Conservation (phyloP, 2,329 filamentous ascomycete genomes). For the Rhynchosporium agropyri region DNA sequence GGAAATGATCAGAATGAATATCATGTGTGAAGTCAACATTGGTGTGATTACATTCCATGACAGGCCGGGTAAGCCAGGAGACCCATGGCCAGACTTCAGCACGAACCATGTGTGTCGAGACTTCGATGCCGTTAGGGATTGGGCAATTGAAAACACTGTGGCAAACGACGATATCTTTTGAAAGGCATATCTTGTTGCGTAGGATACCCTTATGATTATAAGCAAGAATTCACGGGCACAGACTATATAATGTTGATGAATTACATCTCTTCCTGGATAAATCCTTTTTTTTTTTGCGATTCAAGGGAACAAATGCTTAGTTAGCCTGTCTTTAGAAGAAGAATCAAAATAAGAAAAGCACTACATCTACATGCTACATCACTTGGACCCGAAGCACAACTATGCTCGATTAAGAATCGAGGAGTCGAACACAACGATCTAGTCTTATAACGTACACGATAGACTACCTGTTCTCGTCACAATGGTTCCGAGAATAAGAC, state of each 20-base stretch:
- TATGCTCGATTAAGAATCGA: no score
- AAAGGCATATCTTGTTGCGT: neutral
- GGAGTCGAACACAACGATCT: no score
- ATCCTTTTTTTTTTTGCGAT: no score
- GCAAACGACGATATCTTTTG: constrained; percentile 27
- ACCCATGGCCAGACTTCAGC: constrained; percentile 48
- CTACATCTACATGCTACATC: no score
- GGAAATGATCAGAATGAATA: constrained; percentile 52
- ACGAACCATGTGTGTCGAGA: constrained; percentile 55
- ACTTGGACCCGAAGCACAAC: no score
- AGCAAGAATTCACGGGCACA: neutral
- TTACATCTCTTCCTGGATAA: no score
- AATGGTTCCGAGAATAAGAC: no score
- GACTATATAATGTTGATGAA: neutral
- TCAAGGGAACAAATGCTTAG: no score
- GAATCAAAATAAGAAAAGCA: no score
- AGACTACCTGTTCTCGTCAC: no score
- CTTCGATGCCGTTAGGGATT: constrained; percentile 52
- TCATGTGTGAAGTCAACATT: constrained; percentile 57
- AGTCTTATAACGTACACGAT: no score
- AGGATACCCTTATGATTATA: neutral
- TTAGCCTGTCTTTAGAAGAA: no score
- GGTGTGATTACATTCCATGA: constrained; percentile 55
- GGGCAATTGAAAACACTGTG: constrained; percentile 54
- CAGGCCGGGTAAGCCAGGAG: constrained; percentile 39